Evolutionary conservation across 345 rosid genomes (phyloP).

Genomic region (Camelina hispida): DNA sequence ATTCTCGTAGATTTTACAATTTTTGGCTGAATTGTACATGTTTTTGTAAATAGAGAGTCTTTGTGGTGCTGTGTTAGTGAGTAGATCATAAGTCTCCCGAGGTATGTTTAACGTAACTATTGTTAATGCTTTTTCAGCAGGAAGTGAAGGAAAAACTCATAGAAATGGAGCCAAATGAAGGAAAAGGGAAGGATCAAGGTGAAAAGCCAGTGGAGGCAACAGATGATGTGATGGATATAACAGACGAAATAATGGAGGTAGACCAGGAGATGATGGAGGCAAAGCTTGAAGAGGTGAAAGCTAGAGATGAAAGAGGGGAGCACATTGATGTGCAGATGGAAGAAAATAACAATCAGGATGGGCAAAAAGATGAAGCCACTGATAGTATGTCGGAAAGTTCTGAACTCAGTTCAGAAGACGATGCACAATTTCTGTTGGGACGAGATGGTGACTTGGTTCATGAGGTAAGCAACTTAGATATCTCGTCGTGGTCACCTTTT

Average conservation of each 20-base stretch:
- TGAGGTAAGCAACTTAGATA: slow-evolving; percentile 56
- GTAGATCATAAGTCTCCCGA: neutral
- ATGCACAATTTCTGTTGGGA: slow-evolving; percentile 55
- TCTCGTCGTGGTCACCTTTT: slow-evolving; percentile 22
- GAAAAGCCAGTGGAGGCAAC: slow-evolving; percentile 11
- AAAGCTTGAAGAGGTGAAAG: slow-evolving; percentile 42
- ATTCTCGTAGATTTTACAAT: neutral
- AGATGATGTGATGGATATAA: neutral
- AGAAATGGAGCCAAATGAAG: slow-evolving; percentile 22
- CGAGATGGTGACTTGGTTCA: slow-evolving; percentile 59
- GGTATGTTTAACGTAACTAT: neutral
- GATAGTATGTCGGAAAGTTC: slow-evolving; percentile 61
- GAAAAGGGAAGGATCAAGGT: neutral
- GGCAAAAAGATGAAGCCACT: slow-evolving; percentile 39
- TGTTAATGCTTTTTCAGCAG: slow-evolving; percentile 19
- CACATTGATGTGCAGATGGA: slow-evolving; percentile 34
- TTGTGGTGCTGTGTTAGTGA: no score
- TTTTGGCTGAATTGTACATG: neutral
- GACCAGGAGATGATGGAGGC: slow-evolving; percentile 44
- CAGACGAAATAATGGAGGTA: slow-evolving; percentile 25
- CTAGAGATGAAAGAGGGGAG: slow-evolving; percentile 4
- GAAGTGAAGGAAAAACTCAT: slow-evolving; percentile 16
- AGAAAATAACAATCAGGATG: slow-evolving; percentile 24
- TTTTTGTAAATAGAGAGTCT: neutral
- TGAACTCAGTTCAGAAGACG: slow-evolving; percentile 60